These are phyloP conservation scores for Intubia oerlemansii DNA, from an alignment of 2,329 filamentous ascomycete species.

Conservation along the genomic window DNA sequence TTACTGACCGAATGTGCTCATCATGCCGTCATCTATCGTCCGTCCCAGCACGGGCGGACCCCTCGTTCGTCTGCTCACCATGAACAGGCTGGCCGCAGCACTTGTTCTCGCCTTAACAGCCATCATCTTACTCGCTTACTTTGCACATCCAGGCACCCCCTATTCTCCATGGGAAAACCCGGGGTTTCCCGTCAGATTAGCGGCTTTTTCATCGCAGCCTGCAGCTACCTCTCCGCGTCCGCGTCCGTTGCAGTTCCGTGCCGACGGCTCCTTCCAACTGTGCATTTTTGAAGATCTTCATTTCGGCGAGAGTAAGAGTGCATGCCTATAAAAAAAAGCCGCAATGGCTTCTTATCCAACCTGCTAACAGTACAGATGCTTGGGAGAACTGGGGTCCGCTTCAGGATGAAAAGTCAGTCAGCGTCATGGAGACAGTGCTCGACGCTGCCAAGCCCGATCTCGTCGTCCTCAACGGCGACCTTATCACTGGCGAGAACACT, in stretches of 20 bases:
- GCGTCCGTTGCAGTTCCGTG: constrained; percentile 17
- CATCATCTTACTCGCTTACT: too few species aligned
- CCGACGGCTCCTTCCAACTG: constrained; percentile 27
- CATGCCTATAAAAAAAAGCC: too few species aligned
- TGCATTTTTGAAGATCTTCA: constrained; percentile 49
- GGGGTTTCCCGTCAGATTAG: too few species aligned
- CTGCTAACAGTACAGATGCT: constrained; percentile 16
- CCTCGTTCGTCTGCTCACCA: too few species aligned
- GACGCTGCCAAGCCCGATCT: constrained; percentile 19
- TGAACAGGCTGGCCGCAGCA: too few species aligned
- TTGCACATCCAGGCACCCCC: too few species aligned
- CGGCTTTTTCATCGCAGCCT: too few species aligned
- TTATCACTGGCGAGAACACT: constrained; percentile 38
- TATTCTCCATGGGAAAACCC: too few species aligned
- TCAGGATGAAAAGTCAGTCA: constrained; percentile 16
- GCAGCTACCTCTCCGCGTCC: constrained; percentile 11
- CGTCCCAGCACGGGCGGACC: too few species aligned
- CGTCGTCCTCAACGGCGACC: constrained; percentile 39
- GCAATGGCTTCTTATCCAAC: background rate
- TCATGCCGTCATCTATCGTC: too few species aligned
- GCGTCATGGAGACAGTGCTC: constrained; percentile 16
- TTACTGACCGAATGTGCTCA: too few species aligned
- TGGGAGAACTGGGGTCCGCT: constrained; percentile 16
- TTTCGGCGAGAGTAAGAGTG: constrained; percentile 44
- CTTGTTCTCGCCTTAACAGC: too few species aligned